Percentiles rank a stretch among this genome's conserved stretches.
Conservation (phyloP, 805 yeast species). For the Metschnikowia kofuensis region DNA sequence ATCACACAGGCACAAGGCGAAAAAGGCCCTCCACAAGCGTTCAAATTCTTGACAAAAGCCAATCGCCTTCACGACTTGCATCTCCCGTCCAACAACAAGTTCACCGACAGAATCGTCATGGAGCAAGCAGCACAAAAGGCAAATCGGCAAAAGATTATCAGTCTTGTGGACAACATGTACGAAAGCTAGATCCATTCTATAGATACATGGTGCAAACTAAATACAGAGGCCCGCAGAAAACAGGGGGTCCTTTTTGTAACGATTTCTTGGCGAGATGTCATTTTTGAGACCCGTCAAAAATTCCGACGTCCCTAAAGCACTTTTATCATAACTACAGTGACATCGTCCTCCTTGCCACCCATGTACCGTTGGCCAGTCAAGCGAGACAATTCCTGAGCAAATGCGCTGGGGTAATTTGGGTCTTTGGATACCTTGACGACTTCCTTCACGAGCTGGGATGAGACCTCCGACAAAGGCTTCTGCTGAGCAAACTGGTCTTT, state of each 20-base stretch:
- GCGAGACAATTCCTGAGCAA: conserved; percentile 71
- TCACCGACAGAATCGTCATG: conserved; percentile 50
- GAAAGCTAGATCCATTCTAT: conserved; percentile 4
- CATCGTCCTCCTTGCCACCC: conserved; percentile 97
- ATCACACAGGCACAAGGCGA: conserved; percentile 18
- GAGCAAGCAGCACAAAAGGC: conserved; percentile 49
- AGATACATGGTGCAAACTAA: not conserved
- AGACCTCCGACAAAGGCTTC: conserved; percentile 40
- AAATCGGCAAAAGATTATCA: conserved; percentile 57
- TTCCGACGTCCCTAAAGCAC: conserved; percentile 30
- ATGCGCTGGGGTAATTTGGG: conserved; percentile 74
- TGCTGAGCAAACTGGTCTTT: conserved; percentile 46
- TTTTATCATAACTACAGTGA: conserved; percentile 74
- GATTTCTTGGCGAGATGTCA: no score
- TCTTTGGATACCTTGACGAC: conserved; percentile 73
- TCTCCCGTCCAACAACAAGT: conserved; percentile 52
- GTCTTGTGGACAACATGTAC: conserved; percentile 46
- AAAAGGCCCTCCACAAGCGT: conserved; percentile 24
- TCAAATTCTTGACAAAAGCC: conserved; percentile 53
- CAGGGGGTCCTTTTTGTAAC: no score
- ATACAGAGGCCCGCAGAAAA: no score
- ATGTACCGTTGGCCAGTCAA: conserved; percentile 65
- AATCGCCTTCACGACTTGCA: conserved; percentile 49
- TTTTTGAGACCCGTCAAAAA: no score
- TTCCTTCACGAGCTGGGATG: conserved; percentile 57